Base-by-base conservation (phyloP, 129 eudicot species). In the Flaveria robusta region DNA sequence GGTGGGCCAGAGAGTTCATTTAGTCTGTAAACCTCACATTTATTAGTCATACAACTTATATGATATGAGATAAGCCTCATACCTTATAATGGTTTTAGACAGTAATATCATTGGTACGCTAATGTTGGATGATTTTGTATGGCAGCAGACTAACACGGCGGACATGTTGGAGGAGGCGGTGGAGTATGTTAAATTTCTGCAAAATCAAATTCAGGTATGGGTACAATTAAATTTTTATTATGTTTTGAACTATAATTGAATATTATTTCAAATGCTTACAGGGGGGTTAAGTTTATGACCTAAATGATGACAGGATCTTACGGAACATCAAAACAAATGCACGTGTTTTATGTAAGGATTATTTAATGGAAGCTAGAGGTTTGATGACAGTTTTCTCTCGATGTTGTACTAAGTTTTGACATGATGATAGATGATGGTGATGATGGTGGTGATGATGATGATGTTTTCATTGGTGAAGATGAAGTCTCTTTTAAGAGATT, bases 161-260 rank as follows among this genome's bases (percentile, higher is more conserved):
- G 98, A 90, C 86, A 92, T 92, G 98, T 79, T 90, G 70, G 98
- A 92, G 2, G 98, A 92, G 87, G 98, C 95, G 9, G 96, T 92
- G 22, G 92, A 91, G 54, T 92, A 92, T 51, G 98, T 92, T 82
- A 90, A 88, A 83, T 76, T 81, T 60, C 84, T 92, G 23, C 96
- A 92, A 72, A 80, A 63, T 55, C 88, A 92, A 66, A 92, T 92
- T 81, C 94, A 92, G 95, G 98, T 90, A 83, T 5, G 9, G 16
- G 15, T 37, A 4, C 39, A 22, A 41, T 24, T 55, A 22, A 56
- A 26, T 14, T 24, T 0, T 22, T 2, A 10, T 20, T 10, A 2
- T 56, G 13, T 56, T 56, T 56, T 56, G 64, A 6, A 20, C 0
- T 42, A 7, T 13, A 9, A 11, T 43, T 43, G 12, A 5, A 13